Evolutionary conservation across 345 rosid genomes (phyloP).

Genomic region (Populus nigra): DNA sequence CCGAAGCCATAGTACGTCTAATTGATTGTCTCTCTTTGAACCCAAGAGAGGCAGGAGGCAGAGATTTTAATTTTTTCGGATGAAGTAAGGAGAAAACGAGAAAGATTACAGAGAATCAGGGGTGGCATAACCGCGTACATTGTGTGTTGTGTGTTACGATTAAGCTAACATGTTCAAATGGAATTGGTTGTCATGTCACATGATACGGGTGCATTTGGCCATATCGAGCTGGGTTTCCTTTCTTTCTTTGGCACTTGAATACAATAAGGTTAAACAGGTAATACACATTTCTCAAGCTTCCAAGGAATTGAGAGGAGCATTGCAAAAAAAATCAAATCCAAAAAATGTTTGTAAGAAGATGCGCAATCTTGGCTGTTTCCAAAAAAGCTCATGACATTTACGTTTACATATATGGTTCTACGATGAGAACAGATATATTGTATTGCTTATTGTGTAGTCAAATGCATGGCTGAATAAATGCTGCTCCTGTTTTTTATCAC

Average conservation of each 20-base stretch:
- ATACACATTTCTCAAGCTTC: background rate
- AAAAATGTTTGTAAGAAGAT: background rate
- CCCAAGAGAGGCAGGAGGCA: background rate
- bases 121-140: background rate
- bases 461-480: too few species aligned
- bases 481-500: too few species aligned
- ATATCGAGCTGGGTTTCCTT: background rate
- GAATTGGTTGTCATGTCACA: background rate
- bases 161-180: background rate
- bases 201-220: background rate
- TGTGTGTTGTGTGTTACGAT: background rate
- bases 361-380: background rate
- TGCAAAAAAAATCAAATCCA: background rate
- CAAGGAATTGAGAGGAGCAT: background rate
- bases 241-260: background rate
- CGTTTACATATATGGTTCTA: too few species aligned
- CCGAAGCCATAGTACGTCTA: conserved; percentile 22
- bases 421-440: too few species aligned
- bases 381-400: background rate
- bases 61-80: background rate
- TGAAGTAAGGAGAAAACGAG: background rate
- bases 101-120: background rate
- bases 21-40: background rate
- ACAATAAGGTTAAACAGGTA: background rate
- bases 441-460: too few species aligned